phyloP scores from a whole-genome alignment of 768 basidiomycete species.

The Lactarius sanguifluus region DNA sequence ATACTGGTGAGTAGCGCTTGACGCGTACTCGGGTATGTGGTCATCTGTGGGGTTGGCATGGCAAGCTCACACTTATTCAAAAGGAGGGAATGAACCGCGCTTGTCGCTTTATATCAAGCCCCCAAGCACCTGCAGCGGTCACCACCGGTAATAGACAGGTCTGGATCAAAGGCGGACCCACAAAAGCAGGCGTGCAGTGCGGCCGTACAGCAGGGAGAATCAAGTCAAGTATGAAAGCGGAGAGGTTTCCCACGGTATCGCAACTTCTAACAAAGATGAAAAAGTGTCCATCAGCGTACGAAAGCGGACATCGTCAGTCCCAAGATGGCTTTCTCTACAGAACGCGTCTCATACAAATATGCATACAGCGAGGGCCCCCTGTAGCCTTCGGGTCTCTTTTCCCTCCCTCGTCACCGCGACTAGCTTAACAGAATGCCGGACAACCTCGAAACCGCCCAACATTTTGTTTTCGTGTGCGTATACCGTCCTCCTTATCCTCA shows the following conservation, averaged over 20 bases:
- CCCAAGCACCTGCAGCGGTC: background rate
- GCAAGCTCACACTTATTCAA: background rate
- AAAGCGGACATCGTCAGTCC: constrained; percentile 9
- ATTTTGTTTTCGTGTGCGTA: constrained; percentile 73
- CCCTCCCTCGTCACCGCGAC: background rate
- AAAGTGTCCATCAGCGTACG: constrained; percentile 12
- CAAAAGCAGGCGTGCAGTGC: background rate
- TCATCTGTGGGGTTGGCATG: background rate
- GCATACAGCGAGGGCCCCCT: constrained; percentile 2
- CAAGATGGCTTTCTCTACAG: constrained; percentile 7
- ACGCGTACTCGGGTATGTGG: background rate
- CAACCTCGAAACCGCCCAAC: constrained; percentile 57
- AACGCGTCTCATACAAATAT: constrained; percentile 25
- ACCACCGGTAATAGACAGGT: constrained; percentile 2
- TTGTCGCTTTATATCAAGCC: background rate
- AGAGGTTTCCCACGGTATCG: constrained; percentile 1
- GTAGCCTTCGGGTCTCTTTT: background rate
- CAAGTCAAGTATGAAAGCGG: constrained; percentile 2
- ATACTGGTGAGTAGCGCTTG: constrained; percentile 7
- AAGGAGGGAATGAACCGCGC: background rate
- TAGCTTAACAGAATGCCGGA: constrained; percentile 40
- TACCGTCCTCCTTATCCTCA: constrained; percentile 2
- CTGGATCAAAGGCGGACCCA: background rate
- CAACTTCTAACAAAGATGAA: constrained; percentile 14
- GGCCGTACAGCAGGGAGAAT: background rate